Percentiles rank a stretch among this genome's conserved stretches.
Evolutionary conservation across 208 protist species (phyloP).

Genomic region (Trypanosoma avium): DNA sequence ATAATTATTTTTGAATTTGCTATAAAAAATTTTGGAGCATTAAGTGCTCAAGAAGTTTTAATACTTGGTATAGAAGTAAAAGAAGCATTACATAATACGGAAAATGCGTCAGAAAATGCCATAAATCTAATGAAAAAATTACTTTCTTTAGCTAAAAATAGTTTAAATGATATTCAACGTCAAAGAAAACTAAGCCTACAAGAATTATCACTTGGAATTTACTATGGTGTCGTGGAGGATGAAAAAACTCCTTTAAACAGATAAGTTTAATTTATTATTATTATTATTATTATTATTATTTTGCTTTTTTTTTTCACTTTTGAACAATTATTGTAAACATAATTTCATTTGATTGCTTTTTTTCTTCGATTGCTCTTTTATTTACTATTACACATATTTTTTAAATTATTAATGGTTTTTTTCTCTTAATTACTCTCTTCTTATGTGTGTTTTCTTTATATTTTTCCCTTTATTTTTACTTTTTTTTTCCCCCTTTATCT

Average conservation of each 20-base stretch:
- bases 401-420: too few relatives aligned
- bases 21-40: slow-evolving; percentile 33
- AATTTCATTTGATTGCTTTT: too few relatives aligned
- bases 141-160: not conserved
- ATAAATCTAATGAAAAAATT: not conserved
- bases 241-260: not conserved
- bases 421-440: not conserved
- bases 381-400: too few relatives aligned
- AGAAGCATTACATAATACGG: slow-evolving; percentile 13
- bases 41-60: slow-evolving; percentile 52
- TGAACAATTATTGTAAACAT: too few relatives aligned
- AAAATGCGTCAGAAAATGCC: not conserved
- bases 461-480: not conserved
- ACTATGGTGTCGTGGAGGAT: slow-evolving; percentile 25
- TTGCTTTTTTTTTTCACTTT: not conserved
- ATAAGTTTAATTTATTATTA: not conserved
- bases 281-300: not conserved
- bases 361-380: too few relatives aligned
- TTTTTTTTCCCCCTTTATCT: slow-evolving; percentile 19
- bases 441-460: slow-evolving; percentile 1
- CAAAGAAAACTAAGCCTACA: slow-evolving; percentile 13
- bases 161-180: not conserved
- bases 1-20: slow-evolving; percentile 32
- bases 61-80: slow-evolving; percentile 39
- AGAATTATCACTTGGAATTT: slow-evolving; percentile 16